phyloP scores from a whole-genome alignment of 345 rosid genomes.

The Aquilaria yunnanensis region DNA sequence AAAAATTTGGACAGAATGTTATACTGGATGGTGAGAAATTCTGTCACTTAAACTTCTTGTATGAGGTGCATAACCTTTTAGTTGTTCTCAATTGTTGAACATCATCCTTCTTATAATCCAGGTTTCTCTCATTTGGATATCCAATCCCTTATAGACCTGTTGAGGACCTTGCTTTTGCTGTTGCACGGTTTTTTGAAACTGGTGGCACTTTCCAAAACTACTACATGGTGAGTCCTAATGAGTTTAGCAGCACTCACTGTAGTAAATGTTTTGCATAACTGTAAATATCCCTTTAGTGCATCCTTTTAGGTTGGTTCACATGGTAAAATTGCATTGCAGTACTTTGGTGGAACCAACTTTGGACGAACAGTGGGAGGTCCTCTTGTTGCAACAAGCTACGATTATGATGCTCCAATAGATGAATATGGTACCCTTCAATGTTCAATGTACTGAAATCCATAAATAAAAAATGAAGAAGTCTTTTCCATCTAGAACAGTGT shows the following conservation, averaged over 20 bases:
- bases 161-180: conserved; percentile 64
- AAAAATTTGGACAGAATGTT: conserved; percentile 67
- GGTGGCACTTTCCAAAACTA: conserved; percentile 69
- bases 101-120: conserved; percentile 10
- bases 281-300: background rate
- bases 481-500: too few species aligned
- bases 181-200: conserved; percentile 51
- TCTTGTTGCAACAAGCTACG: conserved; percentile 58
- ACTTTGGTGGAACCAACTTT: conserved; percentile 69
- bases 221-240: conserved; percentile 41
- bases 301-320: background rate
- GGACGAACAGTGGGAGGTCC: conserved; percentile 71
- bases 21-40: conserved; percentile 48
- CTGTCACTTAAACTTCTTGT: background rate
- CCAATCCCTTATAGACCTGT: conserved; percentile 61
- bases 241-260: background rate
- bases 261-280: background rate
- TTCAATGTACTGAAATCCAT: too few species aligned
- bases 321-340: conserved; percentile 30
- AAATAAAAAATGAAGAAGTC: too few species aligned
- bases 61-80: too few species aligned
- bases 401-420: conserved; percentile 68
- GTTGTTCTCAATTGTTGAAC: too few species aligned
- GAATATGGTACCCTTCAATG: conserved; percentile 43
- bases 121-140: conserved; percentile 60